Evolutionary conservation across 1,139 yeast species (phyloP).

Genomic region (Saccharomycopsis crataegensis): DNA sequence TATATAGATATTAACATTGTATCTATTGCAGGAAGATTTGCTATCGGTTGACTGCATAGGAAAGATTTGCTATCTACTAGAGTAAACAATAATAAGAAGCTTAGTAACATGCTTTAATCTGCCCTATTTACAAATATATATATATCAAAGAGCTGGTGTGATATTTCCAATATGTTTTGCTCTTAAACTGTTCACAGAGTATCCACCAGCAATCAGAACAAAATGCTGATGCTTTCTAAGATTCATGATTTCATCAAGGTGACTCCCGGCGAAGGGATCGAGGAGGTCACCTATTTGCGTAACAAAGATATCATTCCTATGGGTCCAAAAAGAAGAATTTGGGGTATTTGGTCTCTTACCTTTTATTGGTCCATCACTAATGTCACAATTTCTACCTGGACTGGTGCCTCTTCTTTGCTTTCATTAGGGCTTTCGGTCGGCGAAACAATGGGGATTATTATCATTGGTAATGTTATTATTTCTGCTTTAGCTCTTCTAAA

Average conservation of each 20-base stretch:
- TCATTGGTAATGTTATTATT: constrained; percentile 37
- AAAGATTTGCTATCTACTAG: too few species aligned
- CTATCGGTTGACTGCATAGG: too few species aligned
- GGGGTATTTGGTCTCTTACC: constrained; percentile 33
- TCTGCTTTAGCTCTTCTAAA: constrained; percentile 33
- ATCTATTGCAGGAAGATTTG: too few species aligned
- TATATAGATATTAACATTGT: too few species aligned
- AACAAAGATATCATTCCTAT: constrained; percentile 33
- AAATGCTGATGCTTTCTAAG: not conserved
- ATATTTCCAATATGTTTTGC: too few species aligned
- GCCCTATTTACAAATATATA: too few species aligned
- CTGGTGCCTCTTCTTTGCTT: constrained; percentile 34
- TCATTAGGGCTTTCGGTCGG: constrained; percentile 34
- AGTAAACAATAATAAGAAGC: too few species aligned
- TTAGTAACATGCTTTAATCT: too few species aligned
- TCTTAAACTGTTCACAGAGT: too few species aligned
- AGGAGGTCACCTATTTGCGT: constrained; percentile 23
- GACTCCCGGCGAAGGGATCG: constrained; percentile 20
- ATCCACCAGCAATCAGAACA: not conserved
- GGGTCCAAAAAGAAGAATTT: constrained; percentile 30
- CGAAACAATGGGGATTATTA: constrained; percentile 34
- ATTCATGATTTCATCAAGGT: constrained; percentile 11
- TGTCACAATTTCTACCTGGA: constrained; percentile 34
- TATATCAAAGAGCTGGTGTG: too few species aligned
- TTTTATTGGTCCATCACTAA: constrained; percentile 25